Base-by-base conservation (phyloP, 352 stramenopile species). In the Phytophthora hybrid region DNA sequence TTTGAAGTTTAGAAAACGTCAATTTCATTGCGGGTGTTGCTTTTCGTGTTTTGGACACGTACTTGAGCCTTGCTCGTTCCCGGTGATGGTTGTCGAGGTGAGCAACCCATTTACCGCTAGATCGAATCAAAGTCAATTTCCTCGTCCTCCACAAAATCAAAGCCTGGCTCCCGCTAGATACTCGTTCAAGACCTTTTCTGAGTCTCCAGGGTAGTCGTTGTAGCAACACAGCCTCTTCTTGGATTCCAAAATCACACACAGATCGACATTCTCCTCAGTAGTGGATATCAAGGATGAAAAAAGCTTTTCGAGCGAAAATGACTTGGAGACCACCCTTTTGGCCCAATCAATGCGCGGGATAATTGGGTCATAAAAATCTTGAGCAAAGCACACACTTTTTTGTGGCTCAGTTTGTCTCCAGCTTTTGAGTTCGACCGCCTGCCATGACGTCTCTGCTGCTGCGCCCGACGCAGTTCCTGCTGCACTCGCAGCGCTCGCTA, bases 401-500 rank as follows among this genome's bases (percentile, higher is more conserved):
- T 46, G 39, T 46, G 39, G 39, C 39, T 46, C 39, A 46, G 39
- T 44, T 46, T 46, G 39, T 46, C 34, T n/a, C 39, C 10, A 18
- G 23, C 10, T 8, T 18, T 19, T 4, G 10, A 41, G 49, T 56
- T 26, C 10, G 26, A 21, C 23, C 16, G 5, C 6, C 53, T 11
- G 19, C 34, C 9, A 74, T 77, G 69, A 19, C 69, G 69, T 68
- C 69, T 39, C 29, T 76, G 55, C 39, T 77, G 59, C 53, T 78
- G 49, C 73, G 73, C 39, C 52, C 72, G 5, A 59, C 61, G 29
- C 73, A 73, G 37, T 57, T 72, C 14, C 59, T 76, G 57, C 67
- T 79, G 34, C 73, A 41, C 37, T 68, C 63, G 1, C 59, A 71
- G 51, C 66, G 66, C 52, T 65, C 59, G 32, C 9, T 59, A 3